A percentile compares a stretch with the other conserved stretches of the same genome.
Conservation (phyloP, 2,329 filamentous ascomycete genomes). For the Claviceps spartinae region DNA sequence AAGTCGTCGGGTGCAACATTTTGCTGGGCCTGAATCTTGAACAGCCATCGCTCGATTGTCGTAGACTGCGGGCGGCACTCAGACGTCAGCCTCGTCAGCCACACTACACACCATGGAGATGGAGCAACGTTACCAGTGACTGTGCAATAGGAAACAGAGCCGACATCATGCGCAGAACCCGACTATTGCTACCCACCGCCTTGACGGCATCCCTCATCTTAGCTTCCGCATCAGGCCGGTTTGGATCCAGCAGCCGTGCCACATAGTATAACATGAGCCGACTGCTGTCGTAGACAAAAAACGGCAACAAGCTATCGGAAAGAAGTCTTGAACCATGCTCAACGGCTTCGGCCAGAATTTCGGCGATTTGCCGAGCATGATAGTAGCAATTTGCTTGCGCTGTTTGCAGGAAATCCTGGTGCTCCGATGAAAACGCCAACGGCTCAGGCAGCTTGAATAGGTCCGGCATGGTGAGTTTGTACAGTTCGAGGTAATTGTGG, state of each 20-base stretch:
- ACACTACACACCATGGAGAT: neutral
- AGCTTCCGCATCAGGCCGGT: slow-evolving; percentile 19
- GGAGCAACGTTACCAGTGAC: slow-evolving; percentile 19
- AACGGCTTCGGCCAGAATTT: slow-evolving; percentile 25
- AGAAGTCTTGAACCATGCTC: slow-evolving; percentile 27
- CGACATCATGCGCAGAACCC: slow-evolving; percentile 23
- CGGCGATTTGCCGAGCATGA: slow-evolving; percentile 24
- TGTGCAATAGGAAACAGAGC: slow-evolving; percentile 25
- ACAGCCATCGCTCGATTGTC: slow-evolving; percentile 25
- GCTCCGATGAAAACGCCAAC: slow-evolving; percentile 25
- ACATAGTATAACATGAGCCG: slow-evolving; percentile 34
- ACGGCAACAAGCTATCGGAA: slow-evolving; percentile 30
- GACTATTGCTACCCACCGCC: slow-evolving; percentile 26
- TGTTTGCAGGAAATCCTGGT: slow-evolving; percentile 21
- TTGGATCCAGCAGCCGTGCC: slow-evolving; percentile 27
- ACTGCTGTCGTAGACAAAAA: slow-evolving; percentile 33
- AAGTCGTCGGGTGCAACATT: slow-evolving; percentile 12
- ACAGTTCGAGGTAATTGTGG: slow-evolving; percentile 31
- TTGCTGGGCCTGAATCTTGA: slow-evolving; percentile 24
- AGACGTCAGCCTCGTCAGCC: neutral
- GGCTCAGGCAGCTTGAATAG: slow-evolving; percentile 29
- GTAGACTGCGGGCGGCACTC: slow-evolving; percentile 14
- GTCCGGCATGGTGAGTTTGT: slow-evolving; percentile 31
- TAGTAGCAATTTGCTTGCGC: slow-evolving; percentile 25
- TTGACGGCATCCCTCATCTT: slow-evolving; percentile 25